Conservation (phyloP, 2,329 filamentous ascomycete genomes). For the Biscogniauxia mediterranea region DNA sequence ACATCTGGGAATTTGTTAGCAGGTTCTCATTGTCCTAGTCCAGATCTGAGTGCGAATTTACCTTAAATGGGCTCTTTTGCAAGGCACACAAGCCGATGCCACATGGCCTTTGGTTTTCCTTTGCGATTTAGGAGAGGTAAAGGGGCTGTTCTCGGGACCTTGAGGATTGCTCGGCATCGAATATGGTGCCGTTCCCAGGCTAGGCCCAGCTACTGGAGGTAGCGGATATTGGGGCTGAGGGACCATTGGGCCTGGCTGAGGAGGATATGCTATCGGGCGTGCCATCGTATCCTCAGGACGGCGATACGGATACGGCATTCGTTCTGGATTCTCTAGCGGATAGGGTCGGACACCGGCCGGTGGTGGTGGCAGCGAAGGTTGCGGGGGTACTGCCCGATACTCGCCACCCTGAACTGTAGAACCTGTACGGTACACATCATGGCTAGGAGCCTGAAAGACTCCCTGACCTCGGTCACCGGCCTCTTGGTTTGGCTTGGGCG, state of each 20-base stretch:
- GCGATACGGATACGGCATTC: slow-evolving; percentile 39
- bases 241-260: slow-evolving; percentile 32
- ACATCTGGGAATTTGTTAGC: slow-evolving; percentile 49
- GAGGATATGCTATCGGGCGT: slow-evolving; percentile 33
- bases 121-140: slow-evolving; percentile 58
- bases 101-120: slow-evolving; percentile 78
- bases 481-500: slow-evolving; percentile 58
- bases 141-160: slow-evolving; percentile 45
- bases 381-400: slow-evolving; percentile 33
- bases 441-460: slow-evolving; percentile 43
- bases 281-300: slow-evolving; percentile 38
- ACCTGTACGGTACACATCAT: slow-evolving; percentile 51
- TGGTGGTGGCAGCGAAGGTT: slow-evolving; percentile 27
- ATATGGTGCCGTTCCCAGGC: slow-evolving; percentile 28
- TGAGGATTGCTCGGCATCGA: slow-evolving; percentile 34
- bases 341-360: slow-evolving; percentile 36
- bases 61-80: slow-evolving; percentile 79
- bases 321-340: slow-evolving; percentile 38
- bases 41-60: slow-evolving; percentile 36
- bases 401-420: slow-evolving; percentile 37
- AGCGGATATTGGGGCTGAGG: slow-evolving; percentile 37
- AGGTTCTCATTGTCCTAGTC: slow-evolving; percentile 7
- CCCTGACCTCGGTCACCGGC: slow-evolving; percentile 54
- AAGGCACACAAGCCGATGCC: slow-evolving; percentile 80
- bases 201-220: slow-evolving; percentile 34